phyloP scores from a whole-genome alignment of 2,329 filamentous ascomycete species.

The Knufia petricola region DNA sequence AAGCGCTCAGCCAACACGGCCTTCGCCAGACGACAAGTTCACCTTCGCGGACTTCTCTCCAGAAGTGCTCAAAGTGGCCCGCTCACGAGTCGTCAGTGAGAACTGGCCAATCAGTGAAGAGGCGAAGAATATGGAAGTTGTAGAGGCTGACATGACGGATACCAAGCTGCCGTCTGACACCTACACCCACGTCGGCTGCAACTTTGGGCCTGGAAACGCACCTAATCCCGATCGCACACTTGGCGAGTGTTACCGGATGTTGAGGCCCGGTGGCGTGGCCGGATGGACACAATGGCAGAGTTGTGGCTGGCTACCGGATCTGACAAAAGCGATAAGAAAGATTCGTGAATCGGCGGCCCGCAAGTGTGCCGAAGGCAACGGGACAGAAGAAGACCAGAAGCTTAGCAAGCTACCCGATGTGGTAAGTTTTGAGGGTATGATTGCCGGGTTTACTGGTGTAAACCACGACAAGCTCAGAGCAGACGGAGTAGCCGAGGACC shows the following conservation, averaged over 20 bases:
- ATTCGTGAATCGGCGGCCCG: not conserved
- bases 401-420: not conserved
- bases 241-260: constrained; percentile 27
- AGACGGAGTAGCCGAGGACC: not conserved
- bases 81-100: constrained; percentile 32
- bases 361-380: not conserved
- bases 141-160: constrained; percentile 40
- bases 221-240: constrained; percentile 31
- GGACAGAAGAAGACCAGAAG: not conserved
- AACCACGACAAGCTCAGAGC: not conserved
- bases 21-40: constrained; percentile 23
- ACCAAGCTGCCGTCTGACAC: constrained; percentile 31
- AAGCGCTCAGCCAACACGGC: not conserved
- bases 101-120: constrained; percentile 27
- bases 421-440: not conserved
- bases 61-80: constrained; percentile 34
- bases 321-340: constrained; percentile 20
- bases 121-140: constrained; percentile 35
- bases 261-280: constrained; percentile 28
- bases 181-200: constrained; percentile 39
- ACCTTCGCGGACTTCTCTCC: constrained; percentile 42
- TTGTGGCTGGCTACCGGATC: constrained; percentile 26
- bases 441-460: not conserved
- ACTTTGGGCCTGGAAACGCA: constrained; percentile 41
- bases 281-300: constrained; percentile 31